A percentile compares a stretch with the other conserved stretches of the same genome.
phyloP scores from a whole-genome alignment of 306 rosid species.

The Sphenostylis stenocarpa region DNA sequence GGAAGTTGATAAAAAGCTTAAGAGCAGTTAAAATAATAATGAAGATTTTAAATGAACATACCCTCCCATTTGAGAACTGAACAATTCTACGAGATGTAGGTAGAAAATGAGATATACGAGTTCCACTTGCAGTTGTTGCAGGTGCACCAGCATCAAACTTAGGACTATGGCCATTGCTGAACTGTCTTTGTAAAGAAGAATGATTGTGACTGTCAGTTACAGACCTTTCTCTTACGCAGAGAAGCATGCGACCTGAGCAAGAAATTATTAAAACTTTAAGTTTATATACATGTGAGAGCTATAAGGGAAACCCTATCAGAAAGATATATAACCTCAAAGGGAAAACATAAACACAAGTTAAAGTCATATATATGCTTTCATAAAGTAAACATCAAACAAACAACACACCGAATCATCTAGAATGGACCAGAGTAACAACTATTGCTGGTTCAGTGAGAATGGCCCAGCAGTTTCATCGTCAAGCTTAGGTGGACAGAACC shows the following conservation, averaged over 20 bases:
- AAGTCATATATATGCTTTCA: not conserved
- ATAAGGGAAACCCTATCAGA: not conserved
- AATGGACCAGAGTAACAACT: not conserved
- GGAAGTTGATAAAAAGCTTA: conserved; percentile 4
- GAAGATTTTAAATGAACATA: conserved; percentile 35
- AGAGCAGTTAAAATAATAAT: conserved; percentile 11
- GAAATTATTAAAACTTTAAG: conserved; percentile 35
- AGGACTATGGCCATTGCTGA: conserved; percentile 85
- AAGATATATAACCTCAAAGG: not conserved
- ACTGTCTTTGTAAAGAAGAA: conserved; percentile 60
- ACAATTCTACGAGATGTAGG: conserved; percentile 84
- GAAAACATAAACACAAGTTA: not conserved
- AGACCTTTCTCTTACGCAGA: conserved; percentile 88
- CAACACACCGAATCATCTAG: not conserved
- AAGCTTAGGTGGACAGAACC: not conserved
- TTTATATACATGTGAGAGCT: not conserved
- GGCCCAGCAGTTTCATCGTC: not conserved
- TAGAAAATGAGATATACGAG: conserved; percentile 82
- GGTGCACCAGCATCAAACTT: conserved; percentile 71
- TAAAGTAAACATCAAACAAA: not conserved
- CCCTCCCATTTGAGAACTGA: conserved; percentile 97
- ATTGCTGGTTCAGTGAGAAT: not conserved
- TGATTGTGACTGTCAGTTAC: conserved; percentile 59
- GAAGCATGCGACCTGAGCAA: conserved; percentile 92
- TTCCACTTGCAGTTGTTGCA: conserved; percentile 56